Evolutionary conservation across 352 stramenopile species (phyloP), one percentile per base, ranked within the genome.

Genomic region (Pythium rishiriense): DNA sequence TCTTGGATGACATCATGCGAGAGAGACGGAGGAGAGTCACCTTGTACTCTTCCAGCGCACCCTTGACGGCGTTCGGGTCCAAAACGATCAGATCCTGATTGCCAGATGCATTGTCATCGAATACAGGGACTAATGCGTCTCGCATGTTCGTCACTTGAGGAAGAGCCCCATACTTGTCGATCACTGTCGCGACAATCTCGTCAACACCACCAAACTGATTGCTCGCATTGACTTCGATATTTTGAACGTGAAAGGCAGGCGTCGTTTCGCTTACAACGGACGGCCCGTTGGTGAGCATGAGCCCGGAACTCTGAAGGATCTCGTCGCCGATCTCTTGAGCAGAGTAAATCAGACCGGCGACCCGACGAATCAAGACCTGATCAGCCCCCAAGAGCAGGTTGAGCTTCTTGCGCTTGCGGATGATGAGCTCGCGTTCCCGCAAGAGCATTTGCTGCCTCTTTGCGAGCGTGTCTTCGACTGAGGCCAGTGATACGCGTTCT

Each of bases 401-500:
- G 51, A 87, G 64, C 12, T 74, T 75, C 56, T 85, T 84, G 14
- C 78, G 75, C 46, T 83, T 70, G 26, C 72, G 75, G 28, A 85
- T 85, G 66, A 76, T 79, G 0, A 66, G 62, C 48, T 84, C 78
- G 19, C 75, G 74, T 26, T 76, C 74, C 8, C 66, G 62, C 14
- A 81, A 62, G 12, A 87, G 47, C 11, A 69, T 64, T 15, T 74
- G 67, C 55, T 85, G 73, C 1, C 73, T 62, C 24, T 63, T 68
- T 1, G 24, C 47, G n/a, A 87, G 71, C 31, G 75, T 80, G 31
- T 64, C 68, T 15, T 84, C 60, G 0, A 87, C 65, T 5, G 67
- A 52, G 12, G 39, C 10, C 3, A 85, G 51, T 3, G 76, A 74
- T 5, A 25, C 57, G 12, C 65, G 43, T 3, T 76, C 62, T 4